These are phyloP conservation scores for Chlamydomonas sp. DNA, from an alignment of 139 green algal species.

Conservation along the genomic window DNA sequence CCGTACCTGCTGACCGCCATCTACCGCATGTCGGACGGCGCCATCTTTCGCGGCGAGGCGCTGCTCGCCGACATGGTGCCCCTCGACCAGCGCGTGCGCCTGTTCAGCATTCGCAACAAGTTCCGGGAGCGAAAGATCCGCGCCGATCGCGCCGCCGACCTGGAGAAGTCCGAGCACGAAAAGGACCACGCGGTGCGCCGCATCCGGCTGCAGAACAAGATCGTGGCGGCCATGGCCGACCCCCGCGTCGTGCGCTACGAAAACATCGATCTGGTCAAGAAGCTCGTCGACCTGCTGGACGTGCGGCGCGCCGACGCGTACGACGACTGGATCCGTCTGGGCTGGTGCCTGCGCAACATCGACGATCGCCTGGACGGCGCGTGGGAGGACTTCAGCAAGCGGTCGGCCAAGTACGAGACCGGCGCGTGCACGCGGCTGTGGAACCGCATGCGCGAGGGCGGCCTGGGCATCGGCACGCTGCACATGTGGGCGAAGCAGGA, in stretches of 20 bases:
- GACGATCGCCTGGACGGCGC: conserved; percentile 1
- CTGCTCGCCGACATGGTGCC: too few species aligned
- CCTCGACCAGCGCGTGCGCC: background rate
- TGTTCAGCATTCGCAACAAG: conserved; percentile 16
- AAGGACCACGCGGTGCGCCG: too few species aligned
- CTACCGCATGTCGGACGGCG: background rate
- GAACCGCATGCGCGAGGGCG: background rate
- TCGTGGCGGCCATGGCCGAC: background rate
- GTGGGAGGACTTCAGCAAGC: conserved; percentile 8
- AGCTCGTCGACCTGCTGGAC: conserved; percentile 2
- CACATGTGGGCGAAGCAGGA: conserved; percentile 18
- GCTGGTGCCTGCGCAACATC: conserved; percentile 23
- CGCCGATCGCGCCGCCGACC: background rate
- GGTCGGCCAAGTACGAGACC: background rate
- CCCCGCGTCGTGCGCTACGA: background rate
- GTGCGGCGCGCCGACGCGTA: background rate
- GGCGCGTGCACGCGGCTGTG: conserved; percentile 12
- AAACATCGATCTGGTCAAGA: background rate
- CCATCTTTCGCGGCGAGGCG: background rate
- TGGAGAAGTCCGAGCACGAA: background rate
- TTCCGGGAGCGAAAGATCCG: background rate
- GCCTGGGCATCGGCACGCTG: conserved; percentile 13
- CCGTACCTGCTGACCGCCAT: background rate
- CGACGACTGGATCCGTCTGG: conserved; percentile 10
- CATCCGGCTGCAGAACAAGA: background rate